Conservation (phyloP, 2,329 filamentous ascomycete species). For the Sclerotinia minor region DNA sequence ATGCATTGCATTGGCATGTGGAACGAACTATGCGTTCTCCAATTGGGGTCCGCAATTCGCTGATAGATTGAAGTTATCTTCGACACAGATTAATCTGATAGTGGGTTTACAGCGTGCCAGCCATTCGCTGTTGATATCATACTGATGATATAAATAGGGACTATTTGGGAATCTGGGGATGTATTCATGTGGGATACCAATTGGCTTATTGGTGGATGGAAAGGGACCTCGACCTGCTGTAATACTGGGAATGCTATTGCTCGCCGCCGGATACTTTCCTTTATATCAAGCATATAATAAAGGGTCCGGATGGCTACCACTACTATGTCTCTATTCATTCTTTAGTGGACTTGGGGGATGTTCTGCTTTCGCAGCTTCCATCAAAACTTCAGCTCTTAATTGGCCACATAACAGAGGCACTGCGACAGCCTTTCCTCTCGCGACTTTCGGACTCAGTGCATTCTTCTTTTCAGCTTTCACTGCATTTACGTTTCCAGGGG, state of each 20-base stretch:
- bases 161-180: slow-evolving; percentile 87
- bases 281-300: slow-evolving; percentile 75
- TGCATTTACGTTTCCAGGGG: slow-evolving; percentile 74
- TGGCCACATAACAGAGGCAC: slow-evolving; percentile 90
- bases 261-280: slow-evolving; percentile 82
- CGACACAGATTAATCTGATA: slow-evolving; percentile 92
- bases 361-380: slow-evolving; percentile 81
- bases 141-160: slow-evolving; percentile 46
- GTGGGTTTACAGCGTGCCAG: slow-evolving; percentile 48
- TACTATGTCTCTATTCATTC: slow-evolving; percentile 80
- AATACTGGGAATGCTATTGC: slow-evolving; percentile 68
- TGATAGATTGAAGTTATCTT: slow-evolving; percentile 77
- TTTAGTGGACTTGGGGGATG: slow-evolving; percentile 87
- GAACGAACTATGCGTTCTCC: slow-evolving; percentile 97
- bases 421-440: slow-evolving; percentile 88
- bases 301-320: slow-evolving; percentile 58
- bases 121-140: slow-evolving; percentile 38
- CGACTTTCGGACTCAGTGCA: slow-evolving; percentile 90
- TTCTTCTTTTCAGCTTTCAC: slow-evolving; percentile 91
- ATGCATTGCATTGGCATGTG: slow-evolving; percentile 81
- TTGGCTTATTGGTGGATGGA: slow-evolving; percentile 83
- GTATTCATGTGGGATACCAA: slow-evolving; percentile 86
- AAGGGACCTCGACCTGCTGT: slow-evolving; percentile 79
- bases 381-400: slow-evolving; percentile 86
- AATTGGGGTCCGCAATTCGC: slow-evolving; percentile 97